Evolutionary conservation across 2,329 filamentous ascomycete species (phyloP), one percentile per base, ranked within the genome.

Genomic region (Bertia moriformis): DNA sequence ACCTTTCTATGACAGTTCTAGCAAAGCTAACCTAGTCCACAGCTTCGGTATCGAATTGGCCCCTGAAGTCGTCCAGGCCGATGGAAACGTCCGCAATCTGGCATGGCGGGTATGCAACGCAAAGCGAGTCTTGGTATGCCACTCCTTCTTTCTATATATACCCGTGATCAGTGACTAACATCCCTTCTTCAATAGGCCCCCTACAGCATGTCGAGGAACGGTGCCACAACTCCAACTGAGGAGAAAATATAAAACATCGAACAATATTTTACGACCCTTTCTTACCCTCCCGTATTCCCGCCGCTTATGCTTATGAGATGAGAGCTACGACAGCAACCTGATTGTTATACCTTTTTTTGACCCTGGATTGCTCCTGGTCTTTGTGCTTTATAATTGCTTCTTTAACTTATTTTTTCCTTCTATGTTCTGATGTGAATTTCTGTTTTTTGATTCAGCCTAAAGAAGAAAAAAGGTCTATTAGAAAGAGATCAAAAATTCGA

Each of bases 61-160:
- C 2, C 81, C 88, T 0, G 85, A 86, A 35, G 89, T 96, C 1
- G 91, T 98, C 20, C 77, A 83, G 39, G 87, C 88, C 0, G 91
- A 98, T 61, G 86, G 91, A 4, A 93, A 80, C 48, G 83, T 96
- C 43, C 76, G 72, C 52, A 94, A 93, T 54, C 64, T 98, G 45
- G 87, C 88, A 4, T 95, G 89, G 88, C 73, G 91, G 51, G 84
- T 98, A 45, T 91, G 83, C 57, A 93, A 93, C 56, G 91, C 91
- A 24, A 95, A 95, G 66, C 85, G 88, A 60, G 91, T 94, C 46
- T 59, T 96, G 61, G 86, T 93, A 65, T 64, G 82, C 14, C 14
- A n/a, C 19, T 20, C 5, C 14, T 15, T 54, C 4, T 44, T 36
- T 37, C 22, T 13, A 19, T 37, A 18, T 19, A 5, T 15, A 32